Evolutionary conservation across 352 stramenopile genomes (phyloP), one percentile per base, ranked within the genome.

Genomic region (Phytopythium montanum): DNA sequence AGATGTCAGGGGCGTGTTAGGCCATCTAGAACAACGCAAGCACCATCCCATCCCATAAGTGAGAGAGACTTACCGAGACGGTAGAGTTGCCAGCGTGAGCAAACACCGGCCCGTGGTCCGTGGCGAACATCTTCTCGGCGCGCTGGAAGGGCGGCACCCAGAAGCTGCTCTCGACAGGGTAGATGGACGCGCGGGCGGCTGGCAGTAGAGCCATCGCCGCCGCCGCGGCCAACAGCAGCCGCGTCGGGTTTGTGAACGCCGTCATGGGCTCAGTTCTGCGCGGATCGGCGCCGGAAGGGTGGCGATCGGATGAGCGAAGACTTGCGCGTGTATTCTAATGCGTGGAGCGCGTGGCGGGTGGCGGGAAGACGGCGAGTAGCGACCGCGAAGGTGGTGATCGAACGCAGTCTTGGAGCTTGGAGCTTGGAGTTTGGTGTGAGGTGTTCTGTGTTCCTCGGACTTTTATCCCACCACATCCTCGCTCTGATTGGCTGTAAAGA

Each of bases 41-140:
- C 23, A 39, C 8, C 3, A 34, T n/a, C n/a, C n/a, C n/a, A n/a
- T n/a, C n/a, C n/a, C n/a, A n/a, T n/a, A n/a, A n/a, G n/a, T n/a
- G n/a, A n/a, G n/a, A n/a, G n/a, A n/a, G 7, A 65, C 67, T 51
- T 70, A 88, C 79, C 52, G 74, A 73, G 64, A 94, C 68, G 2
- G 69, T 83, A 13, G 85, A 90, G 55, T 90, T 80, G 50, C 85
- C 85, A 0, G 55, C 54, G 60, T 75, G 73, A 41, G 80, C 79
- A 42, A 95, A 69, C 23, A 95, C 66, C 0, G 85, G 85, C 0
- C 85, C 85, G 8, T 83, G 59, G 58, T 95, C 62, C 6, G 73
- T 88, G 19, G 81, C 85, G 63, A 95, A 95, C 52, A 95, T 80
- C 68, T 95, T 95, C 66, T 95, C 85, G 9, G 85, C 84, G 54